Evolutionary conservation across 495 filamentous ascomycete species (phyloP).

Genomic region (Hypoxylon cercidicola): DNA sequence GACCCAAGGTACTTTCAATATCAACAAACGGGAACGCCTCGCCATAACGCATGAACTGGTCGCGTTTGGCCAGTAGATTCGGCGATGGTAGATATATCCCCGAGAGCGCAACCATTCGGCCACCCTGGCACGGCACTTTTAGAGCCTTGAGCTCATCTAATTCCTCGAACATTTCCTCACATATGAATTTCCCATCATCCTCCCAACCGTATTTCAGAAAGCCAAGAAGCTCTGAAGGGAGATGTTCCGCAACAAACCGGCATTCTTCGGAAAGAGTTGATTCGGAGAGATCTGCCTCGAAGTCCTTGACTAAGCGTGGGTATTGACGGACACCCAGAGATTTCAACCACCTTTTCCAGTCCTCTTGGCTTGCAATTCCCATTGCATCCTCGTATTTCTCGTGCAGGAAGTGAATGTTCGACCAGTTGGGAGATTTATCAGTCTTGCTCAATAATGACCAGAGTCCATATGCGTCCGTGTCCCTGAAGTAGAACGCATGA

Average conservation of each 20-base stretch:
- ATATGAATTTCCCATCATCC: not conserved
- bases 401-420: slow-evolving; percentile 30
- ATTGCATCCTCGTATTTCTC: slow-evolving; percentile 25
- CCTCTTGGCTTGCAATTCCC: not conserved
- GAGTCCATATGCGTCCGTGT: slow-evolving; percentile 33
- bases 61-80: slow-evolving; percentile 18
- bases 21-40: slow-evolving; percentile 44
- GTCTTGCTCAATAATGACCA: slow-evolving; percentile 35
- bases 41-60: slow-evolving; percentile 29
- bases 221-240: slow-evolving; percentile 44
- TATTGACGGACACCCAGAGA: slow-evolving; percentile 15
- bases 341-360: slow-evolving; percentile 34
- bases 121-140: slow-evolving; percentile 33
- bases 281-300: too few relatives aligned
- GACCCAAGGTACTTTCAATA: slow-evolving; percentile 3
- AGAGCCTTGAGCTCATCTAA: slow-evolving; percentile 5
- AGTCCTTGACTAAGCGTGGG: not conserved
- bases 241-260: slow-evolving; percentile 38
- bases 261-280: slow-evolving; percentile 39
- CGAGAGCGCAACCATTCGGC: slow-evolving; percentile 8
- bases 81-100: slow-evolving; percentile 30
- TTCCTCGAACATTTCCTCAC: not conserved
- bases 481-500: slow-evolving; percentile 34
- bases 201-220: slow-evolving; percentile 41
- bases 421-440: not conserved